Evolutionary conservation across 2,329 filamentous ascomycete species (phyloP).

Genomic region (Alternaria sp.): DNA sequence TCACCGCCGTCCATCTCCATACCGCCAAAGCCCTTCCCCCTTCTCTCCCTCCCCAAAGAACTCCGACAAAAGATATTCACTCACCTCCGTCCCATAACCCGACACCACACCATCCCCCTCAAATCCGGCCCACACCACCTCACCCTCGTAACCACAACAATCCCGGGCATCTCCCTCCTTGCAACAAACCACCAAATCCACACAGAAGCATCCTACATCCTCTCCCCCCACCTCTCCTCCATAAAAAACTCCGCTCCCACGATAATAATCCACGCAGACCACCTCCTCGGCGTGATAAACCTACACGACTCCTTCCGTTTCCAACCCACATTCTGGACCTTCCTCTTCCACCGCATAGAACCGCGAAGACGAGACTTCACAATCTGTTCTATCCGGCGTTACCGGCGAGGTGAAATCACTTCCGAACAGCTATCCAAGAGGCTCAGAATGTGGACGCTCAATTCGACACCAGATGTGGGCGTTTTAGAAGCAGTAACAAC

Average conservation of each 20-base stretch:
- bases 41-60: conserved; percentile 13
- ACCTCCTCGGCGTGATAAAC: background rate
- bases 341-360: background rate
- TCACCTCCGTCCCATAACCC: background rate
- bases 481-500: background rate
- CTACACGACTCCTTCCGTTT: background rate
- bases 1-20: background rate
- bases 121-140: background rate
- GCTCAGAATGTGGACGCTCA: background rate
- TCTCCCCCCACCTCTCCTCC: background rate
- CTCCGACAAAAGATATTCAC: conserved; percentile 14
- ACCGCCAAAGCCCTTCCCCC: background rate
- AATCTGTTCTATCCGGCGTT: background rate
- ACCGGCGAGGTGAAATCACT: background rate
- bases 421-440: background rate
- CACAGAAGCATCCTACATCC: conserved; percentile 2
- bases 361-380: background rate
- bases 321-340: background rate
- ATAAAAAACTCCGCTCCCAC: background rate
- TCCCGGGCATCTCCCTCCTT: conserved; percentile 5
- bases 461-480: background rate
- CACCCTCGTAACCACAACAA: conserved; percentile 2
- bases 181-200: conserved; percentile 1
- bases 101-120: background rate
- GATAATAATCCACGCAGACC: background rate